Evolutionary conservation across 2,329 filamentous ascomycete species (phyloP), one percentile per base, ranked within the genome.

Genomic region (Hortaea sp.): DNA sequence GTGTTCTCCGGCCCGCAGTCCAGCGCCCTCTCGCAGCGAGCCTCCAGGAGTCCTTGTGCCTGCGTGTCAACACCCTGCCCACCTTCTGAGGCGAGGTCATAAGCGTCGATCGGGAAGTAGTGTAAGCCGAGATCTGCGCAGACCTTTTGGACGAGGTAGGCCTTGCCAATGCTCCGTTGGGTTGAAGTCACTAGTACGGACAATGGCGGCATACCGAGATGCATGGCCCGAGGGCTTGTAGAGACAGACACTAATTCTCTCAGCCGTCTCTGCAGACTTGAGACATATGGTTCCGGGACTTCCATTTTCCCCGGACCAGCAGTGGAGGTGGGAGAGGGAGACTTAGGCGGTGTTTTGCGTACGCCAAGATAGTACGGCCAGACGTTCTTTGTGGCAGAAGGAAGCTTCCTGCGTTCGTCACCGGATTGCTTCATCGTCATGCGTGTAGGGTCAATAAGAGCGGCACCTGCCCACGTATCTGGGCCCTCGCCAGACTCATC

Each of bases 361-460:
- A 73, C 49, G 1, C 88, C 86, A 1, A 95, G 75, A 65, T 95
- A 98, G 62, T 89, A 94, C 52, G 85, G 84, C 89, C 90, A 97
- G 12, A 80, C 81, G 62, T 79, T 94, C 47, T 79, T 78, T 51
- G 82, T 78, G 1, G 81, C 82, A 5, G 85, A 80, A 0, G 90
- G 90, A 5, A 95, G 75, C 43, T 83, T 82, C 58, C 85, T 83
- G 40, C 85, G 85, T 59, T 88, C 86, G 53, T 84, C 94, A 3
- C 92, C 92, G 32, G 89, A 88, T 60, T 94, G 88, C 48, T 89
- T 85, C 74, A 97, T 90, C 49, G 88, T 84, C 3, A 94, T 94
- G 48, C 82, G 85, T 5, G 83, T 78, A 39, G 86, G 85, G 63
- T 97, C 90, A 42, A 98, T 87, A 41, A 84, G 84, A 2, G 85